Percentiles rank a stretch among this genome's conserved stretches.
These are phyloP conservation scores for Leishmania major DNA, from an alignment of 208 protist genomes.

Conservation along the genomic window DNA sequence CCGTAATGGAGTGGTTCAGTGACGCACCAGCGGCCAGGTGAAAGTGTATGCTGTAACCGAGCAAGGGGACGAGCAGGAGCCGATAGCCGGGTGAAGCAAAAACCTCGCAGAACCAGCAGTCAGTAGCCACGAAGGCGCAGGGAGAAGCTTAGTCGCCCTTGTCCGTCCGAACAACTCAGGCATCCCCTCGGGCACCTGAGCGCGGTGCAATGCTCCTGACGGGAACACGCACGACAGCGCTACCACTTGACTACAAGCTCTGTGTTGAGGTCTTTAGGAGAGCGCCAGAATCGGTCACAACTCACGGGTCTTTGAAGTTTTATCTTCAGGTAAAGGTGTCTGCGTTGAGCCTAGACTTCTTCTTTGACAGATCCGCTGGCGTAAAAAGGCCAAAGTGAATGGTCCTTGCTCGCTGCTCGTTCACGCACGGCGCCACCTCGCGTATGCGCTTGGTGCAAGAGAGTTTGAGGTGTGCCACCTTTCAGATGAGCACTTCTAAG, in stretches of 20 bases:
- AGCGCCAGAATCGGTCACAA: slow-evolving; percentile 19
- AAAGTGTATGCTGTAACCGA: slow-evolving; percentile 32
- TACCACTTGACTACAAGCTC: slow-evolving; percentile 9
- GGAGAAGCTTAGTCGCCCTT: not conserved
- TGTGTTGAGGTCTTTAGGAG: slow-evolving; percentile 27
- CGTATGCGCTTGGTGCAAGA: slow-evolving; percentile 14
- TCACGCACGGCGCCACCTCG: not conserved
- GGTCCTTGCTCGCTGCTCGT: slow-evolving; percentile 4
- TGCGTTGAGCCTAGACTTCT: slow-evolving; percentile 17
- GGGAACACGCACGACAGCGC: slow-evolving; percentile 15
- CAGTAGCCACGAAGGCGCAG: slow-evolving; percentile 20
- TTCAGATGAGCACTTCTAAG: slow-evolving; percentile 25
- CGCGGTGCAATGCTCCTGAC: slow-evolving; percentile 14
- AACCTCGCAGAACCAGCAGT: slow-evolving; percentile 17
- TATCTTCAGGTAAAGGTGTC: slow-evolving; percentile 10
- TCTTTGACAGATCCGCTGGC: slow-evolving; percentile 3
- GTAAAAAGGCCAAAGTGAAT: slow-evolving; percentile 14
- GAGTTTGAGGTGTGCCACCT: slow-evolving; percentile 25
- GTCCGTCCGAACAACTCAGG: slow-evolving; percentile 14
- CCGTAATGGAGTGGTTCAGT: slow-evolving; percentile 15
- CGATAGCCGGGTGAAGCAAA: slow-evolving; percentile 14
- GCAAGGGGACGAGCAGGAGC: slow-evolving; percentile 30
- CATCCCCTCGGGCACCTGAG: not conserved
- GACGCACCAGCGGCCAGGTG: slow-evolving; percentile 12
- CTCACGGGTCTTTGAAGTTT: slow-evolving; percentile 27